Evolutionary conservation across 148 eudicot species (phyloP), one percentile per base, ranked within the genome.

Genomic region (Agrostemma githago): DNA sequence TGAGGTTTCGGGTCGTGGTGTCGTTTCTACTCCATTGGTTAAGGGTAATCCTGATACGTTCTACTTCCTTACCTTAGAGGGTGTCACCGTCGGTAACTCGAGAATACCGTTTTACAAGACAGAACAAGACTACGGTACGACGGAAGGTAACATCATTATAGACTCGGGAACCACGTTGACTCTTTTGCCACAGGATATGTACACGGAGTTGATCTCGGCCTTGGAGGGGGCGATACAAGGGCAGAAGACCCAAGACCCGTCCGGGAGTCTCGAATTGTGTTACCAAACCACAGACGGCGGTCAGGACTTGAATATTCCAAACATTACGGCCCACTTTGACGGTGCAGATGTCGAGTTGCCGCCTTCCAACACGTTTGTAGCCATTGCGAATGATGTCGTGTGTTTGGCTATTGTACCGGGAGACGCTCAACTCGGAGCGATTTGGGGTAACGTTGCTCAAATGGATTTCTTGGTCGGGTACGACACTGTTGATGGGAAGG

Each of bases 361-460:
- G 0, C 68, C 80, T 0, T 8, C 5, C 1, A 84, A 74, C 62
- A 81, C 81, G 0, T 86, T 66, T 42, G 11, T 66, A 15, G 3
- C 40, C 40, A 51, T 66, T 15, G 21, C 70, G 1, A 12, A n/a
- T 4, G 51, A 16, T 9, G 51, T 66, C 0, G 21, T 66, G 9
- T 66, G 70, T 4, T 38, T 61, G 20, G 34, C 64, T 4, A 61
- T 61, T 19, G 1, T 61, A 61, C 9, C 61, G 5, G 15, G 7
- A 0, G 8, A 12, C 3, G 37, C 8, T 4, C 15, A 10, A 8
- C 79, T 10, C 0, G 15, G 56, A 12, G 15, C 89, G 1, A 84
- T 84, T 0, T 83, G 76, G 39, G 96, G 96, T 6, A 87, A 85
- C 26, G 2, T 90, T 56, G 79, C 83, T 11, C 97, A 91, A 61